phyloP scores from a whole-genome alignment of 164 flowering plant species.

The Aristolochia contorta region DNA sequence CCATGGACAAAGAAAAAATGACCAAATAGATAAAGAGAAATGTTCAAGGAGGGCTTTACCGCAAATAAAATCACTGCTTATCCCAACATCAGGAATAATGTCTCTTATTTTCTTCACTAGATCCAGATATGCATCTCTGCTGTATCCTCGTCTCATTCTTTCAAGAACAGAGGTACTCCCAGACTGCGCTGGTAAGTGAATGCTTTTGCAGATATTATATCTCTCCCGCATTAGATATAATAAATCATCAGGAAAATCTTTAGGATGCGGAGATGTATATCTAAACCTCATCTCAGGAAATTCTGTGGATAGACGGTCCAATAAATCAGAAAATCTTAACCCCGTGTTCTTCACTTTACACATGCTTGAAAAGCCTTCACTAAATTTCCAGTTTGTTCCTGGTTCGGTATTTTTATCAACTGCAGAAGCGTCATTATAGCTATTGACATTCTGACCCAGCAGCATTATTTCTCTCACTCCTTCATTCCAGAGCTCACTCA shows the following conservation, averaged over 20 bases:
- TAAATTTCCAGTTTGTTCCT: conserved; percentile 52
- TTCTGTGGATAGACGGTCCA: conserved; percentile 68
- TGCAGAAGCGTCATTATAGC: conserved; percentile 81
- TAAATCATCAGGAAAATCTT: conserved; percentile 90
- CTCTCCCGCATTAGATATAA: conserved; percentile 81
- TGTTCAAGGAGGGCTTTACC: conserved; percentile 41
- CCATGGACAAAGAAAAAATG: not conserved
- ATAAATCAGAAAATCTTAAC: conserved; percentile 76
- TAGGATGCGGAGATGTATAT: conserved; percentile 97
- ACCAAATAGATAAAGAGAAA: not conserved
- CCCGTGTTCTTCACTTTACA: conserved; percentile 80
- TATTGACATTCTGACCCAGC: conserved; percentile 97
- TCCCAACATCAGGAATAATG: conserved; percentile 76
- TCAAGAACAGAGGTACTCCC: conserved; percentile 80
- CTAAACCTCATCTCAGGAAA: conserved; percentile 95
- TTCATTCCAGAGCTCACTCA: conserved; percentile 67
- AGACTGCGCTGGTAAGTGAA: conserved; percentile 93
- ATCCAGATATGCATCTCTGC: conserved; percentile 84
- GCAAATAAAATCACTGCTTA: conserved; percentile 91
- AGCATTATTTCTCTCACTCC: conserved; percentile 93
- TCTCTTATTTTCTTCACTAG: conserved; percentile 74
- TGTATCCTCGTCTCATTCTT: conserved; percentile 88
- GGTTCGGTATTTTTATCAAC: conserved; percentile 47
- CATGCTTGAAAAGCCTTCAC: conserved; percentile 88
- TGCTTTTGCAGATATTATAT: conserved; percentile 73